Evolutionary conservation across 2,329 filamentous ascomycete species (phyloP), one percentile per base, ranked within the genome.

Genomic region (Fusarium citri): DNA sequence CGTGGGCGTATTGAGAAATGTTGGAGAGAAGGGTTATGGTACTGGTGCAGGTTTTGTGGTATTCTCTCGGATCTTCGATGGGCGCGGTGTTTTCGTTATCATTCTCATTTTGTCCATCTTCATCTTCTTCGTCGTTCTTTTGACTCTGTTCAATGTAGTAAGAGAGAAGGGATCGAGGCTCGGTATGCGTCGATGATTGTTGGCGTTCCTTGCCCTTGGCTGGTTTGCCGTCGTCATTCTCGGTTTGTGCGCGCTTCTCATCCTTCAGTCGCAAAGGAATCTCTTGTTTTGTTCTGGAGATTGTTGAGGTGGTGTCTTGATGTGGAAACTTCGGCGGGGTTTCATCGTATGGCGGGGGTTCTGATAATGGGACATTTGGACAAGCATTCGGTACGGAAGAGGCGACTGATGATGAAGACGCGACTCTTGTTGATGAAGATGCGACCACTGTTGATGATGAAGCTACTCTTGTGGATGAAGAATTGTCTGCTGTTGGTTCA

Each of bases 21-120:
- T n/a, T 37, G 1, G 50, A 26, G 16, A 72, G 55, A 2, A 37
- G 46, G 1, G 11, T 26, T n/a, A 58, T 63, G 5, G 46, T 40
- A 2, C 18, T 30, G 9, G 31, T 31, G 3, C 72, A 74, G 2
- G 59, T 23, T 7, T 62, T 46, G 54, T 59, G 54, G 34, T 62
- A 72, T 20, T 55, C 62, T 15, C 23, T 46, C 1, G 72, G 72
- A 4, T 56, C 40, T 2, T 28, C 23, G 12, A 15, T 6, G 3
- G 28, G 18, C 4, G 23, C 18, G 5, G 25, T 2, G 11, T 65
- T 23, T 4, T 23, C 22, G 6, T 14, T 5, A 8, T 23, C 22
- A 6, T 49, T 16, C 1, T 25, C 10, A 2, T 15, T 9, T 11
- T 26, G 18, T 18, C 15, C 8, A 16, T 26, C 6, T 5, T 23